These are phyloP conservation scores for Nidula microcarpa DNA, from an alignment of 768 basidiomycete genomes.

Conservation along the genomic window DNA sequence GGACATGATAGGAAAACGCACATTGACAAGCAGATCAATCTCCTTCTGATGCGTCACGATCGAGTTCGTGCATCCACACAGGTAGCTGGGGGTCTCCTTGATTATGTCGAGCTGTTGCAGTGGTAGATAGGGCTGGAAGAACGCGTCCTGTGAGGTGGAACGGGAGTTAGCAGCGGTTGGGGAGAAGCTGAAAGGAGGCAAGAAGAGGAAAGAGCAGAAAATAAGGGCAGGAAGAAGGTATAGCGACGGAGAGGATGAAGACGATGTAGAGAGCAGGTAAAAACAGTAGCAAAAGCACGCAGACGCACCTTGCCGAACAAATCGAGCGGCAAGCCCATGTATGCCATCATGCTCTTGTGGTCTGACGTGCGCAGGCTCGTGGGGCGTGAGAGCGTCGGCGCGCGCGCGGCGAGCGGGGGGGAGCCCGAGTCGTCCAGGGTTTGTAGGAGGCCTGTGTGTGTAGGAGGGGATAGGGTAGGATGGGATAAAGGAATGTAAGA, in stretches of 20 bases:
- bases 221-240: no score
- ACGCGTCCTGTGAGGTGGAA: conserved; percentile 60
- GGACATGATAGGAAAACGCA: conserved; percentile 26
- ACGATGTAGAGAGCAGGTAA: conserved; percentile 1
- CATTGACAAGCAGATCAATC: conserved; percentile 88
- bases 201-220: no score
- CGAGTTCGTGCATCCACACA: conserved; percentile 93
- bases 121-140: conserved; percentile 98
- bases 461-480: neutral
- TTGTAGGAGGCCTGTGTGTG: conserved; percentile 57
- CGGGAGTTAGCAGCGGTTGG: no score
- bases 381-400: conserved; percentile 56
- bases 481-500: neutral
- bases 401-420: conserved; percentile 69
- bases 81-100: conserved; percentile 75
- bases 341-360: conserved; percentile 85
- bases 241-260: no score
- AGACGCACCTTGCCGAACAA: conserved; percentile 79
- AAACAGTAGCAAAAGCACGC: neutral
- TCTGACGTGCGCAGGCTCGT: conserved; percentile 87
- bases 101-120: conserved; percentile 92
- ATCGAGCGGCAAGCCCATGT: conserved; percentile 90
- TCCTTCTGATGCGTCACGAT: conserved; percentile 94
- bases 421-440: conserved; percentile 90
- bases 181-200: no score